phyloP scores from a whole-genome alignment of 2,329 filamentous ascomycete species.

The Fusarium falciforme region DNA sequence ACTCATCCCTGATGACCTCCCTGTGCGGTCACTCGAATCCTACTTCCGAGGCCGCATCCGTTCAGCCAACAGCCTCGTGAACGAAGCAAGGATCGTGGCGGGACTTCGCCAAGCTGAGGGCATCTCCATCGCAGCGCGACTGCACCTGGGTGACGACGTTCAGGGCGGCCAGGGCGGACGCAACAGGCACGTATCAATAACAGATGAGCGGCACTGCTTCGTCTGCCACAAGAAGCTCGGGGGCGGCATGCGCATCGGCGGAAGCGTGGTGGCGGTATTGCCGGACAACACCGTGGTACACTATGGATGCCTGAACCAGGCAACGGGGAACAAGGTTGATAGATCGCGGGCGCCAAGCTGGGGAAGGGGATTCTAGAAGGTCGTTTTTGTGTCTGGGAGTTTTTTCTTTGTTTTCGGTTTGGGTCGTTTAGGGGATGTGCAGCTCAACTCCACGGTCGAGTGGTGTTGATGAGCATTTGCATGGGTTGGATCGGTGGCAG shows the following conservation, averaged over 20 bases:
- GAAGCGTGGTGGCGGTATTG: constrained; percentile 90
- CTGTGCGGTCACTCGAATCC: constrained; percentile 82
- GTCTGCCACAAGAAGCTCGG: constrained; percentile 95
- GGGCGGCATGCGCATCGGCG: constrained; percentile 84
- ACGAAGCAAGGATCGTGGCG: constrained; percentile 81
- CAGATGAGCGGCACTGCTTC: constrained; percentile 88
- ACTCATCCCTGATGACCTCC: constrained; percentile 84
- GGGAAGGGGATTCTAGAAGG: constrained; percentile 51
- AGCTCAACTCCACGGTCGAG: constrained; percentile 1
- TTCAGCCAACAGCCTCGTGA: constrained; percentile 83
- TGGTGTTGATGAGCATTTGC: constrained; percentile 34
- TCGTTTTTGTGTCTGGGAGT: constrained; percentile 25
- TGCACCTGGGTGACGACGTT: constrained; percentile 78
- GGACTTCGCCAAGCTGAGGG: constrained; percentile 82
- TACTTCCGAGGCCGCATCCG: constrained; percentile 95
- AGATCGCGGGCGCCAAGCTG: constrained; percentile 49
- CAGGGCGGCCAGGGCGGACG: constrained; percentile 63
- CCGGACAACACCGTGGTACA: constrained; percentile 86
- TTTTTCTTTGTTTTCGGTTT: constrained; percentile 7
- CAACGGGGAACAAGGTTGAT: constrained; percentile 52
- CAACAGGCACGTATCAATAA: constrained; percentile 79
- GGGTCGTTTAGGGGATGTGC: background rate
- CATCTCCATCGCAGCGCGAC: constrained; percentile 77
- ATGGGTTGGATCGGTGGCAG: constrained; percentile 37
- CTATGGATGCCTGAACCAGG: constrained; percentile 77